Evolutionary conservation across 768 basidiomycete genomes (phyloP).

Genomic region (Lyophyllum shimeji): DNA sequence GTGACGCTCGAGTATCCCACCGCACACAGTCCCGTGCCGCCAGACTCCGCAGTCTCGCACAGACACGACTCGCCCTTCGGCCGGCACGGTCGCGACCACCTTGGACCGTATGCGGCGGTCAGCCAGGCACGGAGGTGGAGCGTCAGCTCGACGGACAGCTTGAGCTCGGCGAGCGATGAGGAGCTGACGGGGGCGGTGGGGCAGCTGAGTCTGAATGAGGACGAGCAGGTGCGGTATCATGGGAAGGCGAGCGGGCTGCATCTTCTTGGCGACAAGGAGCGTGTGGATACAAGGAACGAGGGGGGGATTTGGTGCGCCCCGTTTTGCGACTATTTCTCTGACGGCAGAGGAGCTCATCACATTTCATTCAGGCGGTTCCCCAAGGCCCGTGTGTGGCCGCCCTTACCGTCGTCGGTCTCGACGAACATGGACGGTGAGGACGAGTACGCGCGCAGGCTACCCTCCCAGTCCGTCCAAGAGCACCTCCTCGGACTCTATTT

Average conservation of each 20-base stretch:
- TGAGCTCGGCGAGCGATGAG: constrained; percentile 38
- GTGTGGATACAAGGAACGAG: constrained; percentile 65
- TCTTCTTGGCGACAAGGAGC: constrained; percentile 61
- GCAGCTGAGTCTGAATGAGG: constrained; percentile 86
- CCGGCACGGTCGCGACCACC: constrained; percentile 9
- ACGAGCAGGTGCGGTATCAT: constrained; percentile 82
- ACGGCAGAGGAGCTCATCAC: neutral
- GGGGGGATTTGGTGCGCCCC: constrained; percentile 74
- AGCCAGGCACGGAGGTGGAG: constrained; percentile 23
- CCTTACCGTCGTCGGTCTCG: constrained; percentile 35
- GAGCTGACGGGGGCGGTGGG: constrained; percentile 70
- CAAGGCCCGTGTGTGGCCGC: constrained; percentile 88
- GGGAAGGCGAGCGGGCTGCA: constrained; percentile 84
- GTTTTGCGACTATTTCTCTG: constrained; percentile 2
- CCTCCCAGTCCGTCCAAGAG: constrained; percentile 58
- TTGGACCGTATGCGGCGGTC: neutral
- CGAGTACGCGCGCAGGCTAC: constrained; percentile 45
- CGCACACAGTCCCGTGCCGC: constrained; percentile 16
- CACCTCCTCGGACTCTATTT: constrained; percentile 78
- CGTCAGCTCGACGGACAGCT: constrained; percentile 31
- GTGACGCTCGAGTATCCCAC: constrained; percentile 21
- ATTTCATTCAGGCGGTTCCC: constrained; percentile 67
- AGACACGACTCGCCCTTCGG: constrained; percentile 8
- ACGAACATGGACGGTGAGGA: constrained; percentile 32
- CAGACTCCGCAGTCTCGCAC: constrained; percentile 22